Percentiles rank a stretch among this genome's conserved stretches.
phyloP scores from a whole-genome alignment of 768 basidiomycete genomes.

The Coprinopsis cinerea region DNA sequence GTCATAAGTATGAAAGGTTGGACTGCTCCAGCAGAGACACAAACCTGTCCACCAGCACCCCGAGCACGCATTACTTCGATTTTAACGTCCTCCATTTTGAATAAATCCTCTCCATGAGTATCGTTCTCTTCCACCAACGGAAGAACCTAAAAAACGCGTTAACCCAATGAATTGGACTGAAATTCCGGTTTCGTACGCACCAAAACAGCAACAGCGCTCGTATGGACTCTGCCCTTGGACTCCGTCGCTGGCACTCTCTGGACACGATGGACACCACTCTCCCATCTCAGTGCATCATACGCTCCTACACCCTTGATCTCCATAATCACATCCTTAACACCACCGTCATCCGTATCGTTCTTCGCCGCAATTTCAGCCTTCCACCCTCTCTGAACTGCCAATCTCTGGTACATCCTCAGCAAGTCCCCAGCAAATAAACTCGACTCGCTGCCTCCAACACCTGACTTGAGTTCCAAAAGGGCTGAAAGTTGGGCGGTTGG shows the following conservation, averaged over 20 bases:
- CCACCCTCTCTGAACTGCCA: slow-evolving; percentile 56
- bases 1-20: slow-evolving; percentile 2
- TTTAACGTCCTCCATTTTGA: slow-evolving; percentile 80
- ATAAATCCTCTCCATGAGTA: slow-evolving; percentile 53
- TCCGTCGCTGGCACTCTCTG: slow-evolving; percentile 93
- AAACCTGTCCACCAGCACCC: slow-evolving; percentile 94
- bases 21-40: slow-evolving; percentile 11
- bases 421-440: slow-evolving; percentile 76
- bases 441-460: slow-evolving; percentile 89
- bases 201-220: slow-evolving; percentile 83
- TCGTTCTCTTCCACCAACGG: slow-evolving; percentile 71
- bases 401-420: slow-evolving; percentile 74
- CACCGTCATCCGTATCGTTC: slow-evolving; percentile 54
- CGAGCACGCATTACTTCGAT: slow-evolving; percentile 93
- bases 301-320: slow-evolving; percentile 75
- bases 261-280: slow-evolving; percentile 94
- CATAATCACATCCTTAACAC: slow-evolving; percentile 70
- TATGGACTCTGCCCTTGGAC: slow-evolving; percentile 81
- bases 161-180: not conserved
- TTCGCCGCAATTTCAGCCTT: slow-evolving; percentile 51
- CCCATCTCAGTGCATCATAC: slow-evolving; percentile 79
- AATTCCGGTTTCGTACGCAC: slow-evolving; percentile 53
- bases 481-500: slow-evolving; percentile 63
- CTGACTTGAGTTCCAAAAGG: slow-evolving; percentile 86
- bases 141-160: slow-evolving; percentile 53